Conservation (phyloP, 305 asterid genomes). For the Fraxinus sp. region DNA sequence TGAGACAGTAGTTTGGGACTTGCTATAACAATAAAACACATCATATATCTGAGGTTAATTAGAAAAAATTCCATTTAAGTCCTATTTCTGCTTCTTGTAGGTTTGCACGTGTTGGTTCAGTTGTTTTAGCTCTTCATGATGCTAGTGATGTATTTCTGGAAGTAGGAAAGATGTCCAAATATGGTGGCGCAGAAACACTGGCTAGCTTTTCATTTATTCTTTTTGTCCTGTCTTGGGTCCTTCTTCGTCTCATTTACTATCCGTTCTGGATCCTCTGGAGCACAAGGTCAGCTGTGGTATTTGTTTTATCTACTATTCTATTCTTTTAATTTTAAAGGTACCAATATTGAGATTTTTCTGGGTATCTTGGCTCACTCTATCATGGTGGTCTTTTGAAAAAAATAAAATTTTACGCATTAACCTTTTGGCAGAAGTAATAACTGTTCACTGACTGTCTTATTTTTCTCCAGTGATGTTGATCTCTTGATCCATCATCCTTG, state of each 20-base stretch:
- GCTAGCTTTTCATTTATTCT: constrained; percentile 78
- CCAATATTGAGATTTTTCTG: neutral
- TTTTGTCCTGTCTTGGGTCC: constrained; percentile 62
- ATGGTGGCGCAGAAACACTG: constrained; percentile 75
- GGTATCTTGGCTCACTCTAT: neutral
- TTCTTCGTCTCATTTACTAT: constrained; percentile 79
- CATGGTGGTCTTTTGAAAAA: neutral
- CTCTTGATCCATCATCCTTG: neutral
- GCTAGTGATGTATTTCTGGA: constrained; percentile 85
- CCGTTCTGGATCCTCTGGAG: constrained; percentile 95
- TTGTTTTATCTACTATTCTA: neutral
- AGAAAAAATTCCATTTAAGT: neutral
- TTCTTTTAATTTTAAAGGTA: constrained; percentile 4
- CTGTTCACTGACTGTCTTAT: neutral
- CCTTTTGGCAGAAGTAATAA: neutral
- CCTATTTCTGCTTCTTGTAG: constrained; percentile 43
- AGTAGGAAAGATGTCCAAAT: constrained; percentile 93
- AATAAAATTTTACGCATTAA: neutral
- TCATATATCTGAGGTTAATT: neutral
- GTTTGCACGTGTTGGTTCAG: constrained; percentile 83
- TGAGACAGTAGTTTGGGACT: neutral
- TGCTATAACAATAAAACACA: neutral
- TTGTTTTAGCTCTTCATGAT: constrained; percentile 91
- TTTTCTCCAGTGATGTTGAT: neutral
- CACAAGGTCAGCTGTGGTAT: constrained; percentile 58